Conservation (phyloP, 2,329 filamentous ascomycete species). For the Aspergillus terreus region DNA sequence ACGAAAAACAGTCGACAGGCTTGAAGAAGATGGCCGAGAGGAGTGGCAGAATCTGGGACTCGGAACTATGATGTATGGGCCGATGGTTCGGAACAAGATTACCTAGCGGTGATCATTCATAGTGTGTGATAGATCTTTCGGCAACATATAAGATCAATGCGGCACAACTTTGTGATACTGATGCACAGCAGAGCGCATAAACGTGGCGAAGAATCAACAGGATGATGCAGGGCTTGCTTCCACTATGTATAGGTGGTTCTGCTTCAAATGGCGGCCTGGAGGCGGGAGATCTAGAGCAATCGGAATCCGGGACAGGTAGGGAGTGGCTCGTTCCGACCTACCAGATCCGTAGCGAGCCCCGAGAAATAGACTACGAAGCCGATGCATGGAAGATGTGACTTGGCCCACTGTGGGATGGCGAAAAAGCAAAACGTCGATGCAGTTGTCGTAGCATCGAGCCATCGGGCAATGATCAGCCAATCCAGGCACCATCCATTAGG, state of each 20-base stretch:
- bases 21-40: neutral
- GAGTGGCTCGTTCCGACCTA: neutral
- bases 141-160: neutral
- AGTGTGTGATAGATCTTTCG: neutral
- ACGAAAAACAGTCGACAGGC: neutral
- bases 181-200: constrained; percentile 8
- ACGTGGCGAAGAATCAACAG: constrained; percentile 12
- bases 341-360: constrained; percentile 1
- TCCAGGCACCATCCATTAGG: neutral
- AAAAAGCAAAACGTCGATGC: constrained; percentile 7
- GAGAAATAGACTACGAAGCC: constrained; percentile 11
- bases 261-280: constrained; percentile 5
- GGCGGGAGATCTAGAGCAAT: neutral
- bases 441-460: constrained; percentile 12
- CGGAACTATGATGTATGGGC: neutral
- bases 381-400: constrained; percentile 14
- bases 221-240: constrained; percentile 1
- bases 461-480: constrained; percentile 11
- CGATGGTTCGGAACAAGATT: neutral
- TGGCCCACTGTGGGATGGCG: constrained; percentile 10
- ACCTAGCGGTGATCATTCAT: neutral
- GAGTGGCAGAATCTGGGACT: neutral
- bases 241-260: constrained; percentile 13
- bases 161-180: neutral
- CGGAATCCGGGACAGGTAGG: neutral